phyloP scores from a whole-genome alignment of 257 asterid species.

The Solanum gandarillasii region DNA sequence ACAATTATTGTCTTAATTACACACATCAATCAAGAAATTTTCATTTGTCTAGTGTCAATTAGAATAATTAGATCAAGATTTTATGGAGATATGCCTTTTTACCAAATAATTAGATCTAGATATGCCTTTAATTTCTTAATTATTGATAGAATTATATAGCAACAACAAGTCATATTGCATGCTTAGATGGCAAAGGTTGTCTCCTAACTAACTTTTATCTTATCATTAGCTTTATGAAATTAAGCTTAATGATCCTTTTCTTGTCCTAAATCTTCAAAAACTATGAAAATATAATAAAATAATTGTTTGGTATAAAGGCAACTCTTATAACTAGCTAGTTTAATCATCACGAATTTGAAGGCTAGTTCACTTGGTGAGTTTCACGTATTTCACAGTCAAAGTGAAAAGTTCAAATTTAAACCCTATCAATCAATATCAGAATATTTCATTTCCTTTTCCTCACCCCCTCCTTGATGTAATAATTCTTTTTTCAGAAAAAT shows the following conservation, averaged over 20 bases:
- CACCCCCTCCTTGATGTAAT: no score
- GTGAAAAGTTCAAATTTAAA: background rate
- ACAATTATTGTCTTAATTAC: background rate
- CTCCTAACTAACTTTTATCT: background rate
- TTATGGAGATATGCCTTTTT: background rate
- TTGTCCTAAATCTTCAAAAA: background rate
- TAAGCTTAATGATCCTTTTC: background rate
- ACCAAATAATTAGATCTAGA: background rate
- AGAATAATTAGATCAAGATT: background rate
- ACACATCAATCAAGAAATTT: background rate
- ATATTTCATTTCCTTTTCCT: no score
- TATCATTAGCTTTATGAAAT: background rate
- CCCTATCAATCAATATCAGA: no score
- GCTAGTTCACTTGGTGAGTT: background rate
- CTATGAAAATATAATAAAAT: background rate
- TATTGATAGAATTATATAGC: background rate
- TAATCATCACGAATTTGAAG: background rate
- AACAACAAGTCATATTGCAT: background rate
- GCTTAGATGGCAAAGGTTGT: background rate
- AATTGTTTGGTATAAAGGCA: background rate
- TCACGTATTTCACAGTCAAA: background rate
- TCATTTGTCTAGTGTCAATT: background rate
- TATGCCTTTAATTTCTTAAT: background rate
- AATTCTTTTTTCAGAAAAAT: no score
- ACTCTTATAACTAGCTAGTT: background rate